Percentiles rank a stretch among this genome's conserved stretches.
These are phyloP conservation scores for Kwoniella shivajii DNA, from an alignment of 1,284 basidiomycete species.

Conservation along the genomic window DNA sequence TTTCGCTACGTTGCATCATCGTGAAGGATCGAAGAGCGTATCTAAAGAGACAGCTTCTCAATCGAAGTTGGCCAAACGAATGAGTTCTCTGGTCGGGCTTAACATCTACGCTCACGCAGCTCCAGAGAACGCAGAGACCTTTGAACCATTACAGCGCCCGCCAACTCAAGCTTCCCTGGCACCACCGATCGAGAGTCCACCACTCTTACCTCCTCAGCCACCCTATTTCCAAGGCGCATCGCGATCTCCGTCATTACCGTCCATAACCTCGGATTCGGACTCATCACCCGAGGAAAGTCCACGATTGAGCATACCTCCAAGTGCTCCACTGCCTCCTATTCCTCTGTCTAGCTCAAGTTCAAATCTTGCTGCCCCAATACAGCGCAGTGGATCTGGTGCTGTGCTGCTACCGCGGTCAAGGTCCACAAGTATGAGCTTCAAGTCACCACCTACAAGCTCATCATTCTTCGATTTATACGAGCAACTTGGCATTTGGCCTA, in stretches of 20 bases:
- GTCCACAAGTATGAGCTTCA: constrained; percentile 42
- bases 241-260: constrained; percentile 13
- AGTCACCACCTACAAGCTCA: constrained; percentile 41
- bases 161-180: constrained; percentile 8
- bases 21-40: constrained; percentile 15
- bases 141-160: constrained; percentile 5
- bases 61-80: constrained; percentile 19
- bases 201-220: constrained; percentile 39
- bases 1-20: constrained; percentile 31
- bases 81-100: constrained; percentile 18
- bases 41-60: constrained; percentile 9
- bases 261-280: constrained; percentile 9
- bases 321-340: constrained; percentile 21
- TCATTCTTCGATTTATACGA: constrained; percentile 50
- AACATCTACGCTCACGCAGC: constrained; percentile 5
- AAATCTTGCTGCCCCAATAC: constrained; percentile 21
- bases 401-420: constrained; percentile 36
- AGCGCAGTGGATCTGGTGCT: constrained; percentile 27
- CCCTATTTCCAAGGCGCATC: constrained; percentile 29
- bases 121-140: not conserved
- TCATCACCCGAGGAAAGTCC: constrained; percentile 5
- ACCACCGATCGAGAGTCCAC: constrained; percentile 30
- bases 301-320: constrained; percentile 20
- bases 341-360: constrained; percentile 14
- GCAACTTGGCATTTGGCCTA: constrained; percentile 49